Evolutionary conservation across 208 protist species (phyloP).

Genomic region (Trypanosoma platydactyli): DNA sequence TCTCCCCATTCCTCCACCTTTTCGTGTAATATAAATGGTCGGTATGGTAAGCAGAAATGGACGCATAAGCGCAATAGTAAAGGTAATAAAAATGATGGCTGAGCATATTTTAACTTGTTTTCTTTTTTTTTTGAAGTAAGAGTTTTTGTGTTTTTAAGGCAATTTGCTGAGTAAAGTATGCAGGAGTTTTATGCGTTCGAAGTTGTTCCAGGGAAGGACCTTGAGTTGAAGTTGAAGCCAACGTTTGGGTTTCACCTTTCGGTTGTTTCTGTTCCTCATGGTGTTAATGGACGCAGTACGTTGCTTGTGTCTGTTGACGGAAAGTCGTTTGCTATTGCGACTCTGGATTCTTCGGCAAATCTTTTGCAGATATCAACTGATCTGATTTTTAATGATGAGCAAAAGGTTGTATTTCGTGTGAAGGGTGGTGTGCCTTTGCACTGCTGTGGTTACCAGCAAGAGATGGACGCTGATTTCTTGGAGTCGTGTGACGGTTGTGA

Average conservation of each 20-base stretch:
- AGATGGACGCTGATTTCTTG: slow-evolving; percentile 54
- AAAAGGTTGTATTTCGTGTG: slow-evolving; percentile 74
- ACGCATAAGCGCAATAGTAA: not conserved
- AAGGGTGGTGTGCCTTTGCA: slow-evolving; percentile 75
- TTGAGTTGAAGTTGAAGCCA: slow-evolving; percentile 49
- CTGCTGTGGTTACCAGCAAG: slow-evolving; percentile 80
- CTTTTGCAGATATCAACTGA: slow-evolving; percentile 70
- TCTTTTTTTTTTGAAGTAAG: slow-evolving; percentile 7
- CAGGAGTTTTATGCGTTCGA: slow-evolving; percentile 85
- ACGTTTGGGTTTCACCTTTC: slow-evolving; percentile 75
- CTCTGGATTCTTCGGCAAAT: slow-evolving; percentile 57
- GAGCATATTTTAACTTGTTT: not conserved
- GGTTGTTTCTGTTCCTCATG: slow-evolving; percentile 63
- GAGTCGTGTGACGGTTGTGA: slow-evolving; percentile 27
- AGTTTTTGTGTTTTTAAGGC: slow-evolving; percentile 12
- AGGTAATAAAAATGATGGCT: not conserved
- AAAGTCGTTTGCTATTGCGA: slow-evolving; percentile 73
- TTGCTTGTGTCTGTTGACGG: slow-evolving; percentile 82
- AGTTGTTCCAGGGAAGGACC: slow-evolving; percentile 67
- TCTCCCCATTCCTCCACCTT: too few species aligned
- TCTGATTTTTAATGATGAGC: slow-evolving; percentile 80
- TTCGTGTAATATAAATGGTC: slow-evolving; percentile 1
- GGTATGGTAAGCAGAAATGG: not conserved
- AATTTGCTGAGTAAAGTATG: slow-evolving; percentile 32
- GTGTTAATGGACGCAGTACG: slow-evolving; percentile 66